Evolutionary conservation across 768 basidiomycete genomes (phyloP), one percentile per base, ranked within the genome.

Genomic region (Kwoniella shandongensis): DNA sequence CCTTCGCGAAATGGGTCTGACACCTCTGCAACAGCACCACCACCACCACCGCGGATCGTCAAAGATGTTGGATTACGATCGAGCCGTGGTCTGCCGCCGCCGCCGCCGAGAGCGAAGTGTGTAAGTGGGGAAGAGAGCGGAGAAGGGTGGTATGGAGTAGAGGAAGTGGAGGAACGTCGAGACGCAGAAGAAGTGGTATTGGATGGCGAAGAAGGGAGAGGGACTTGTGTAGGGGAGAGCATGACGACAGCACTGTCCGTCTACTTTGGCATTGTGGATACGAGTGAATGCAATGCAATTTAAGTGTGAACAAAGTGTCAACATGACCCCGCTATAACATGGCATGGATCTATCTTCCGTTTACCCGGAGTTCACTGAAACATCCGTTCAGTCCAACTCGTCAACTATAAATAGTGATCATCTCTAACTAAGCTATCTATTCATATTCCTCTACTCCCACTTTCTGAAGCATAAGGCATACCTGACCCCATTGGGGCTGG

Each of bases 1-100:
- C 66, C 63, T 47, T 73, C 71, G 15, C 56, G 32, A 44, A 63
- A 67, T 7, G 62, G 62, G 26, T 67, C 65, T 5, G 44, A 18
- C 10, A 36, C 32, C 41, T 55, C 62, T 36, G 50, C 50, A n/a
- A n/a, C n/a, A n/a, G n/a, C n/a, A n/a, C n/a, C n/a, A n/a, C n/a
- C n/a, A n/a, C n/a, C n/a, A n/a, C n/a, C n/a, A n/a, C n/a, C 13
- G 5, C 57, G 50, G 26, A 65, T 30, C 18, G 59, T 65, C 8
- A 29, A 39, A n/a, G 59, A 54, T 2, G 69, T 70, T 6, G 30
- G 27, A 22, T 56, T 59, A 17, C 69, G 35, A 32, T 65, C 61
- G 12, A 70, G 51, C 29, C 59, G 44, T 4, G 69, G 69, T 26
- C 69, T 44, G 13, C 32, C 32, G 13, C 32, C 32, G 32, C 69